phyloP scores from a whole-genome alignment of 345 rosid genomes.

The Ricinus communis region DNA sequence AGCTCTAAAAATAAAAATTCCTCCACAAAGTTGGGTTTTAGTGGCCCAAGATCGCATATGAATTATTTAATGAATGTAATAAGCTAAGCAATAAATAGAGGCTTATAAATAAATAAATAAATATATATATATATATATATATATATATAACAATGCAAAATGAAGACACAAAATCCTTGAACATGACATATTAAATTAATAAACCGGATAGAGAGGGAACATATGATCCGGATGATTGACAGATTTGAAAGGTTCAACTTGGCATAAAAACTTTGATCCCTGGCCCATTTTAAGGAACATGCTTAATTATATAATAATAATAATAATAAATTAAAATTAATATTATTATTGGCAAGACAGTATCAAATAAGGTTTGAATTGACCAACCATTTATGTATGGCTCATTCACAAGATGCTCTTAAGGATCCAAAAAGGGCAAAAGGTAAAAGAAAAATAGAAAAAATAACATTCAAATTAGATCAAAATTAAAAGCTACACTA shows the following conservation, averaged over 20 bases:
- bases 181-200: not conserved
- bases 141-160: not conserved
- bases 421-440: not conserved
- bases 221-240: not conserved
- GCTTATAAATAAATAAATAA: too few species aligned
- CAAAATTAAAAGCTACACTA: slow-evolving; percentile 15
- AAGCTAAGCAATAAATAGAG: not conserved
- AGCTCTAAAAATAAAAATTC: too few species aligned
- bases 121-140: not conserved
- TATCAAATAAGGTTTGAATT: slow-evolving; percentile 20
- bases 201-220: slow-evolving; percentile 6
- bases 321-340: not conserved
- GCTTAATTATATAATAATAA: not conserved
- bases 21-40: too few species aligned
- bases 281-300: not conserved
- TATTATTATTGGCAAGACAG: not conserved
- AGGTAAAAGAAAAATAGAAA: not conserved
- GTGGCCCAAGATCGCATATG: too few species aligned
- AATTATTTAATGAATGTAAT: not conserved
- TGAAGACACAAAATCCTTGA: not conserved
- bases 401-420: not conserved
- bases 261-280: not conserved
- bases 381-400: slow-evolving; percentile 22
- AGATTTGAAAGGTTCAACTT: slow-evolving; percentile 14
- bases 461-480: slow-evolving; percentile 17